Base-by-base conservation (phyloP, 352 stramenopile species). In the Pythium sp. region DNA sequence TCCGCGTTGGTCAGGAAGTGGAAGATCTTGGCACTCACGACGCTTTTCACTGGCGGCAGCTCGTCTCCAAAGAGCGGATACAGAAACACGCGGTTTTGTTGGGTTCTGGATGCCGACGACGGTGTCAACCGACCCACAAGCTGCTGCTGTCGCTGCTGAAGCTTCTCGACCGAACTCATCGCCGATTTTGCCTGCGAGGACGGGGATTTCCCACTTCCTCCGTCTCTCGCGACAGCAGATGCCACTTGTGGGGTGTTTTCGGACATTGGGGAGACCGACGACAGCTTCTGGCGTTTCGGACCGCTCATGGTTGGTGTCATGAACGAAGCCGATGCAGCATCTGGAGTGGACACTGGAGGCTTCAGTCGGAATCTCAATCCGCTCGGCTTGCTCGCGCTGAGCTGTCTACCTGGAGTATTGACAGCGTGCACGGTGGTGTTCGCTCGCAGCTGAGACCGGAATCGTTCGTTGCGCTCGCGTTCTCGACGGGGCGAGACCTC, bases 1-100 rank as follows among this genome's bases (percentile, higher is more conserved):
- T 94, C 88, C 0, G 79, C 76, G 54, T 91, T 92, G 5, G 80
- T 86, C 56, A 96, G 80, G 59, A 81, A 94, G 34, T 79, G 69
- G 67, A 92, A 89, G 63, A 96, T 92, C 24, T 69, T 55, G 0
- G 84, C 76, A 34, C 80, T 89, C 51, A 92, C 79, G 12, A 74
- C 73, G 58, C 67, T 84, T 53, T 91, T 81, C 62, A 96, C 66
- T 0, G 88, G 88, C 66, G 84, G 81, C 30, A 90, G 55, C 4
- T 72, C 67, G 9, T 70, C 34, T 30, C 88, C 88, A 74, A 95
- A 95, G 12, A 95, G 72, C 22, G 88, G 88, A 30, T 92, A 72
- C 59, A 95, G 84, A 8, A 92, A 81, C 34, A 92, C 75, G 0
- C 72, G 71, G 11, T 79, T 56, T 32, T 32, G 4, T 18, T 32